A percentile compares a stretch with the other conserved stretches of the same genome.
Conservation (phyloP, 306 rosid species). For the Lablab purpureus region DNA sequence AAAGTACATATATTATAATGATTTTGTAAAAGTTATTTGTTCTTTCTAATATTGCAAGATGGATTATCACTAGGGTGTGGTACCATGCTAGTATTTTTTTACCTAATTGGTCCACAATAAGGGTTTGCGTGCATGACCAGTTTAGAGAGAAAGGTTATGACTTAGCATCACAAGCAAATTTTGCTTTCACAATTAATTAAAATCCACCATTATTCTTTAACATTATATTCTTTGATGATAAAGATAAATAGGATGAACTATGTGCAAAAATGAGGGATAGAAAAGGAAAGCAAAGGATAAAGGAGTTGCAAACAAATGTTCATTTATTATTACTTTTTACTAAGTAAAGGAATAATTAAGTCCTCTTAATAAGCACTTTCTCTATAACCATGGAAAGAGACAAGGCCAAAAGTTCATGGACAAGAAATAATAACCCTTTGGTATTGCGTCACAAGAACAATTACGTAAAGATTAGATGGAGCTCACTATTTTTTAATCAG, state of each 20-base stretch:
- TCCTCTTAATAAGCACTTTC: too few species aligned
- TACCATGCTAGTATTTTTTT: constrained; percentile 5
- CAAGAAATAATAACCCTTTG: too few species aligned
- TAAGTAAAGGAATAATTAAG: background rate
- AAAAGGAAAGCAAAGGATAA: background rate
- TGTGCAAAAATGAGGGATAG: background rate
- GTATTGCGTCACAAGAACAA: too few species aligned
- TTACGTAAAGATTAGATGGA: too few species aligned
- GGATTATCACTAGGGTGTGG: background rate
- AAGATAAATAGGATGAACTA: background rate
- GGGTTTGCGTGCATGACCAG: constrained; percentile 15
- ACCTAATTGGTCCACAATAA: background rate
- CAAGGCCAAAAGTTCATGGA: too few species aligned
- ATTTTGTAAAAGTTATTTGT: background rate
- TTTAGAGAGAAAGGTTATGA: background rate
- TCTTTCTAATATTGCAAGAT: background rate
- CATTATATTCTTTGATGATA: background rate
- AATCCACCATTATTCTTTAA: background rate
- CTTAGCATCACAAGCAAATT: background rate
- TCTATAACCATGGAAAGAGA: too few species aligned
- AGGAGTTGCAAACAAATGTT: background rate
- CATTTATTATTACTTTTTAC: background rate
- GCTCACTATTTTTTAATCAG: too few species aligned
- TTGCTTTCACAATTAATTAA: constrained; percentile 15
- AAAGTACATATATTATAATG: background rate